Percentiles rank a stretch among this genome's conserved stretches.
These are phyloP conservation scores for Colletotrichum phormii DNA, from an alignment of 2,329 filamentous ascomycete species.

Conservation along the genomic window DNA sequence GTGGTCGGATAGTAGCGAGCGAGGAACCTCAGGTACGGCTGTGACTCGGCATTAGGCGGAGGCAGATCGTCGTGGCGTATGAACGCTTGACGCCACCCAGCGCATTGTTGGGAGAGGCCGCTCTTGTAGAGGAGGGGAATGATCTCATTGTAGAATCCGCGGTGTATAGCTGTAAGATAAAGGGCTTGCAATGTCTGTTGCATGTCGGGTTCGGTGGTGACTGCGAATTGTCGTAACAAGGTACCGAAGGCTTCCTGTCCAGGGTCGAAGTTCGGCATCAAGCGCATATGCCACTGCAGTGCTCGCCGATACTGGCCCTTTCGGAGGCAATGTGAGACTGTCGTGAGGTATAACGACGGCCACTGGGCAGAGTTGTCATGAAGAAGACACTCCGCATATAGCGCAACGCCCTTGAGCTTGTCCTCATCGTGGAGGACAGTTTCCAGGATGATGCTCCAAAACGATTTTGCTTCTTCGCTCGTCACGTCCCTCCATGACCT, in stretches of 20 bases:
- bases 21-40: conserved; percentile 62
- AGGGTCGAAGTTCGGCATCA: conserved; percentile 57
- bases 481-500: conserved; percentile 40
- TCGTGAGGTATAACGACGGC: conserved; percentile 63
- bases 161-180: conserved; percentile 57
- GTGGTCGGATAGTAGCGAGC: conserved; percentile 56
- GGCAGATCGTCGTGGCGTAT: conserved; percentile 56
- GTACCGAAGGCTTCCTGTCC: conserved; percentile 53
- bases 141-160: conserved; percentile 61
- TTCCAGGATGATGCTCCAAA: conserved; percentile 45
- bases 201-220: conserved; percentile 49
- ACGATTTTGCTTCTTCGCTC: conserved; percentile 40
- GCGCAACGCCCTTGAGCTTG: conserved; percentile 47
- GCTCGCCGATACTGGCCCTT: conserved; percentile 51
- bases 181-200: conserved; percentile 56
- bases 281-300: conserved; percentile 60
- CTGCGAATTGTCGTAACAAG: conserved; percentile 57
- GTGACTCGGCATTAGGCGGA: conserved; percentile 48
- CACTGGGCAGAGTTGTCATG: conserved; percentile 53
- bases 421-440: conserved; percentile 43
- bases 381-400: conserved; percentile 57
- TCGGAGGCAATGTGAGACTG: conserved; percentile 56
- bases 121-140: conserved; percentile 62
- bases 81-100: conserved; percentile 59
- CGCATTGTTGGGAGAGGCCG: conserved; percentile 58